phyloP scores from a whole-genome alignment of 2,329 filamentous ascomycete species.

The Fusarium sp. region DNA sequence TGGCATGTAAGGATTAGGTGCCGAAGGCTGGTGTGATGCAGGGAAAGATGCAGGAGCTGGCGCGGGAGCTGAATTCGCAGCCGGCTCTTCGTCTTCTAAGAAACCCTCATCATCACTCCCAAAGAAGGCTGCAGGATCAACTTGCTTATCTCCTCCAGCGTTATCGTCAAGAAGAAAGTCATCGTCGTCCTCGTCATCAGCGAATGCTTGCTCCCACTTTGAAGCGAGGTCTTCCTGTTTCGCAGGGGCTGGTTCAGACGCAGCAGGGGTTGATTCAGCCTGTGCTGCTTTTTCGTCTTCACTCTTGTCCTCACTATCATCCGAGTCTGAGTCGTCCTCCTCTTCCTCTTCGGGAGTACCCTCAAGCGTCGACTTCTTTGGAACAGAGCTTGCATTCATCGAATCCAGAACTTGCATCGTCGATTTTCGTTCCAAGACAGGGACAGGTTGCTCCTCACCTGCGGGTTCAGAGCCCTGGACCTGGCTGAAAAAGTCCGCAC shows the following conservation, averaged over 20 bases:
- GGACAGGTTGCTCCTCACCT: constrained; percentile 17
- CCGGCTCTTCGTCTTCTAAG: constrained; percentile 71
- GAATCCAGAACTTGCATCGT: constrained; percentile 74
- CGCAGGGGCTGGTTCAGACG: constrained; percentile 44
- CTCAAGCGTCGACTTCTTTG: constrained; percentile 49
- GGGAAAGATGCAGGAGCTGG: constrained; percentile 8
- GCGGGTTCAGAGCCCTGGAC: constrained; percentile 52
- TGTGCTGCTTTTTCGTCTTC: constrained; percentile 31
- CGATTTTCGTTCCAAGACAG: constrained; percentile 72
- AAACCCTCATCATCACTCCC: constrained; percentile 89
- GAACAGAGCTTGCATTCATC: constrained; percentile 53
- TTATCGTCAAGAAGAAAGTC: constrained; percentile 72
- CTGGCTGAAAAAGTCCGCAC: constrained; percentile 73
- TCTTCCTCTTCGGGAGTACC: constrained; percentile 47
- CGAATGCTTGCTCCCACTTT: constrained; percentile 86
- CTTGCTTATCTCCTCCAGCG: constrained; percentile 54
- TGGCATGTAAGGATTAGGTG: constrained; percentile 47
- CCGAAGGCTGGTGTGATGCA: constrained; percentile 18
- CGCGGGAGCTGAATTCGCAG: constrained; percentile 19
- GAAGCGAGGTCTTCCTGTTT: constrained; percentile 76
- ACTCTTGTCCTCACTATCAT: not conserved
- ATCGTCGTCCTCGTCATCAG: constrained; percentile 78
- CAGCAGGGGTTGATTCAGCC: constrained; percentile 10
- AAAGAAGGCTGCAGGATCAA: constrained; percentile 75
- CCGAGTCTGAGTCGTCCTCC: not conserved